Percentiles rank a stretch among this genome's conserved stretches.
phyloP scores from a whole-genome alignment of 352 stramenopile species.

The Pythium biforme region DNA sequence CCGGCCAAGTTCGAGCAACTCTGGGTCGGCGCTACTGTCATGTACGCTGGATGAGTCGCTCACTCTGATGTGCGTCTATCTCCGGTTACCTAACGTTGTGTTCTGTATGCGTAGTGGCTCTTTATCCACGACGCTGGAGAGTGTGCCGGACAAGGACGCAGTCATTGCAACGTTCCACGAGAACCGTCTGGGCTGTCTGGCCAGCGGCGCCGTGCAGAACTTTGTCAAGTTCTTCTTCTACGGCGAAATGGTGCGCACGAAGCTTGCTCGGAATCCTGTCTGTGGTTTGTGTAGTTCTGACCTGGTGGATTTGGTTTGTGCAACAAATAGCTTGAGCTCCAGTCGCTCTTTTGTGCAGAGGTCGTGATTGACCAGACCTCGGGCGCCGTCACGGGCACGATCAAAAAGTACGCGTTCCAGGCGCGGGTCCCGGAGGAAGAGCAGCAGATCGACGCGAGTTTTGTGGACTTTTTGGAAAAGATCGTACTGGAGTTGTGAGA shows the following conservation, averaged over 20 bases:
- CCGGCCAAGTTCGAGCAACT: slow-evolving; percentile 78
- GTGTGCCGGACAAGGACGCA: slow-evolving; percentile 67
- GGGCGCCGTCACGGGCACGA: slow-evolving; percentile 51
- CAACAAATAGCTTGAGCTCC: slow-evolving; percentile 52
- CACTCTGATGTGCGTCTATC: too few species aligned
- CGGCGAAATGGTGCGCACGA: slow-evolving; percentile 64
- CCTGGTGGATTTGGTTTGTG: background rate
- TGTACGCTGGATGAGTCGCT: too few species aligned
- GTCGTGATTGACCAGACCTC: slow-evolving; percentile 64
- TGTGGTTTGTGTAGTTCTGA: background rate
- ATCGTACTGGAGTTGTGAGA: slow-evolving; percentile 67
- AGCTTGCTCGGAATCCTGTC: background rate
- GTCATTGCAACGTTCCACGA: slow-evolving; percentile 73
- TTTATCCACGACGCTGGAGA: slow-evolving; percentile 45
- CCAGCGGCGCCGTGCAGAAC: slow-evolving; percentile 65
- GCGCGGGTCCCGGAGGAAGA: slow-evolving; percentile 55
- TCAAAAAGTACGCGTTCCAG: slow-evolving; percentile 75
- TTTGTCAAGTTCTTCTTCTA: slow-evolving; percentile 90
- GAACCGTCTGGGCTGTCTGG: slow-evolving; percentile 76
- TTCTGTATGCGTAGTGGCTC: slow-evolving; percentile 39
- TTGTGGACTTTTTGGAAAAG: slow-evolving; percentile 83
- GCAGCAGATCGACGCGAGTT: slow-evolving; percentile 82
- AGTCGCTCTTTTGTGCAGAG: slow-evolving; percentile 84
- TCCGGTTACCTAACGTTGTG: too few species aligned
- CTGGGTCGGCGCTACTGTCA: slow-evolving; percentile 63